Evolutionary conservation across 106 monocot genomes (phyloP), one percentile per base, ranked within the genome.

Genomic region (Narthecium ossifragum): DNA sequence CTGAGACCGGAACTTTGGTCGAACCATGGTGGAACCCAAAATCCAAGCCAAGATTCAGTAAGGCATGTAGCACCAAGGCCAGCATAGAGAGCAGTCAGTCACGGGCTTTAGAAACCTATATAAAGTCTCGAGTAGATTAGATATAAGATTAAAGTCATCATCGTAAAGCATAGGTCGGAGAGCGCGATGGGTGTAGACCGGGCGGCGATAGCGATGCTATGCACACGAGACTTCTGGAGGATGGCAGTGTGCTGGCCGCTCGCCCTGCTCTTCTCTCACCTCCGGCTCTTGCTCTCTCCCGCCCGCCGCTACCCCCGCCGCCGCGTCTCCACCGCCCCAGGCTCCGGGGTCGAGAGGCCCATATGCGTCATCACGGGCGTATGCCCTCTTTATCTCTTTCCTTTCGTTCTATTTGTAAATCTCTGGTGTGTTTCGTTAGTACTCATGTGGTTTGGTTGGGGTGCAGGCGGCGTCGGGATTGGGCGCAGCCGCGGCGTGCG

Each of bases 301-400:
- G 17, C 41, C 21, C 57, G 34, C 27, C 46, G 29, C 22, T 61
- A 57, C 12, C 31, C 22, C 20, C 56, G 24, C 25, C 12, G 67
- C 34, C 30, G 68, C 51, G 37, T 59, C 29, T 45, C 41, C 30
- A 17, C 45, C 2, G 43, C 41, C 24, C 46, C 70, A 1, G 46
- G 18, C 10, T 60, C 45, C 31, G 15, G 13, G 8, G n/a, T 70
- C 67, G 26, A 38, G 22, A 36, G 55, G 6, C 89, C 85, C 8
- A 53, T 89, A 36, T 89, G 93, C 61, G 63, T 94, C 21, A 53
- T 94, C 57, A 94, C 93, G 4, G 93, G 93, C 31, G 89, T 91
- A 66, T 57, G 55, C n/a, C 53, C 9, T 32, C 31, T 7, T 3
- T 33, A 1, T 36, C 14, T 18, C 6, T 46, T 26, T 49, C 4